Conservation (phyloP, 305 asterid species). For the Stenogyne calaminthoides region DNA sequence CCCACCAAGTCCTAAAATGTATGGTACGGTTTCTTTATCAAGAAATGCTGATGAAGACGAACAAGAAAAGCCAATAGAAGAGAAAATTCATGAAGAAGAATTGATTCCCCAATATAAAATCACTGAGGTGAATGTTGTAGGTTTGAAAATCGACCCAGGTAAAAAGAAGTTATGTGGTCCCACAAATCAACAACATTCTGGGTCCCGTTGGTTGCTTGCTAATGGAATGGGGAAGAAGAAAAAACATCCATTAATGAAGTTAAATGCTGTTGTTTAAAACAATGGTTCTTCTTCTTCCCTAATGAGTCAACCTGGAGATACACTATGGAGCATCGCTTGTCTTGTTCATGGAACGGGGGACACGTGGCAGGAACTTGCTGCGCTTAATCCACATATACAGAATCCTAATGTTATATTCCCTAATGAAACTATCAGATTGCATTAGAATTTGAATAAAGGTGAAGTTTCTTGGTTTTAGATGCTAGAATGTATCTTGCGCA, state of each 20-base stretch:
- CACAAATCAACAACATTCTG: constrained; percentile 67
- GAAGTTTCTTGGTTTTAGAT: constrained; percentile 12
- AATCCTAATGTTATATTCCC: constrained; percentile 46
- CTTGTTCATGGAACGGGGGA: constrained; percentile 60
- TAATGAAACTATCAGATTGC: constrained; percentile 50
- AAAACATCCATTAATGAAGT: constrained; percentile 80
- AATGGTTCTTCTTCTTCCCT: constrained; percentile 34
- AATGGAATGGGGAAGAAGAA: constrained; percentile 99
- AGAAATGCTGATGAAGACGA: constrained; percentile 46
- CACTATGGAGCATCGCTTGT: constrained; percentile 92
- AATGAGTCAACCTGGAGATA: constrained; percentile 60
- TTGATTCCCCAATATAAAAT: constrained; percentile 68
- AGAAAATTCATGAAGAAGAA: constrained; percentile 48
- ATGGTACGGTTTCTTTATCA: constrained; percentile 52
- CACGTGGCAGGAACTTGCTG: constrained; percentile 58
- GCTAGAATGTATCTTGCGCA: background rate
- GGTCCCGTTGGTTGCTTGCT: constrained; percentile 97
- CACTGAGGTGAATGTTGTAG: constrained; percentile 83
- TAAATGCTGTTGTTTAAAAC: constrained; percentile 46
- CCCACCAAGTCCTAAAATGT: constrained; percentile 75
- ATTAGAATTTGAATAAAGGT: constrained; percentile 31
- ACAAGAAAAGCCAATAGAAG: constrained; percentile 46
- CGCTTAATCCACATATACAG: constrained; percentile 54
- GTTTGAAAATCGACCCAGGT: constrained; percentile 59
- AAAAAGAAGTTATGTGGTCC: constrained; percentile 91